A percentile compares a stretch with the other conserved stretches of the same genome.
phyloP scores from a whole-genome alignment of 176 grass and related monocot species.

The Oryza glaberrima region DNA sequence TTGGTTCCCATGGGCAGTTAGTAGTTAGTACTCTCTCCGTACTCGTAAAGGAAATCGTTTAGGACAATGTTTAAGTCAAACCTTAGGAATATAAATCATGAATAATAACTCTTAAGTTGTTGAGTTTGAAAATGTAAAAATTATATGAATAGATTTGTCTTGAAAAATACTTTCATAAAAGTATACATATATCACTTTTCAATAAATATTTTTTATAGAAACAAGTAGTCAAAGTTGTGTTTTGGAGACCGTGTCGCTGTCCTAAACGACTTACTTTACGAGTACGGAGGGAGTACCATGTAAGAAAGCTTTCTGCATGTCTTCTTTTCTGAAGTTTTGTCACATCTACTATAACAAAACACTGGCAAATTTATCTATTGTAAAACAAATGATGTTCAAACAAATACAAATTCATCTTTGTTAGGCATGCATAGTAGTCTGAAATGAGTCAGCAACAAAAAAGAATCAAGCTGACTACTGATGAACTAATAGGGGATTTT shows the following conservation, averaged over 20 bases:
- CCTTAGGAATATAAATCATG: too few species aligned
- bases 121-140: too few species aligned
- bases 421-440: background rate
- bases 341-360: background rate
- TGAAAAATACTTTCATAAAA: too few species aligned
- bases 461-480: background rate
- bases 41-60: too few species aligned
- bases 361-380: background rate
- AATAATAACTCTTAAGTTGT: too few species aligned
- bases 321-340: slow-evolving; percentile 16
- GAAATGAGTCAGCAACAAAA: slow-evolving; percentile 14
- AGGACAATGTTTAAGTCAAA: too few species aligned
- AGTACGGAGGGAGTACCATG: background rate
- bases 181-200: too few species aligned
- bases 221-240: too few species aligned
- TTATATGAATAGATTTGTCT: too few species aligned
- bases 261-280: too few species aligned
- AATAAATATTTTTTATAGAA: too few species aligned
- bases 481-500: background rate
- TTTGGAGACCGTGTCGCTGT: too few species aligned
- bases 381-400: background rate
- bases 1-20: background rate
- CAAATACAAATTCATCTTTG: background rate
- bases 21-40: background rate
- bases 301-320: slow-evolving; percentile 5